Base-by-base conservation (phyloP, 305 asterid genomes). In the Salvia sclarea region DNA sequence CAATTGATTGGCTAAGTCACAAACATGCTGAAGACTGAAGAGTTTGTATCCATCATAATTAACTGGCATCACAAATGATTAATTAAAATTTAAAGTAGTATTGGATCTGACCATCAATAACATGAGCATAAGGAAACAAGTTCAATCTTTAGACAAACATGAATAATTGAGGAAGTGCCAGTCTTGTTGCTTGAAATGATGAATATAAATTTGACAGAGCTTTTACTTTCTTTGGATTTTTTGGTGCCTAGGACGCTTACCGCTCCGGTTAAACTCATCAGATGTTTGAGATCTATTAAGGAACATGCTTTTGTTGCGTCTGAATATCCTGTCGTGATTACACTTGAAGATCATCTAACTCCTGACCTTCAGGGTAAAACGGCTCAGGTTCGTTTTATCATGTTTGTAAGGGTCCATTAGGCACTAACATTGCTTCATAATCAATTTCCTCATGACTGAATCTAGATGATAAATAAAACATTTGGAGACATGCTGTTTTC, bases 281-380 rank as follows among this genome's bases (percentile, higher is more conserved):
- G 85, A 79, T 91, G 97, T 76, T 81, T 91, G 85, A 85, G 76
- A 72, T 84, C 92, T 37, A 89, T 91, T 40, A 89, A 87, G 85
- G 93, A 85, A 63, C 74, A 87, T 69, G 97, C 97, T 6, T 91
- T 91, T 61, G 50, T 59, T 55, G 88, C 82, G 56, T 87, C 93
- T 18, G 86, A 85, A 59, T 91, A 84, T 79, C 97, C 96, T 50
- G 91, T 91, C 75, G 85, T 91, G 60, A 81, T 91, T 80, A 91
- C 96, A 57, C 90, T 91, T 9, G 97, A 91, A 80, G 96, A 87
- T 71, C 97, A 91, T 82, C 93, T 91, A 52, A 84, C 84, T 54
- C 76, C 83, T 9, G 80, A 80, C 31, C 97, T 88, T 77, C 97
- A 87, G 79, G 95, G 85, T 47, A 87, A 85, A 86, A 83, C 82